Base-by-base conservation (phyloP, 768 basidiomycete genomes). In the Pilatotrama ljubarskyi region DNA sequence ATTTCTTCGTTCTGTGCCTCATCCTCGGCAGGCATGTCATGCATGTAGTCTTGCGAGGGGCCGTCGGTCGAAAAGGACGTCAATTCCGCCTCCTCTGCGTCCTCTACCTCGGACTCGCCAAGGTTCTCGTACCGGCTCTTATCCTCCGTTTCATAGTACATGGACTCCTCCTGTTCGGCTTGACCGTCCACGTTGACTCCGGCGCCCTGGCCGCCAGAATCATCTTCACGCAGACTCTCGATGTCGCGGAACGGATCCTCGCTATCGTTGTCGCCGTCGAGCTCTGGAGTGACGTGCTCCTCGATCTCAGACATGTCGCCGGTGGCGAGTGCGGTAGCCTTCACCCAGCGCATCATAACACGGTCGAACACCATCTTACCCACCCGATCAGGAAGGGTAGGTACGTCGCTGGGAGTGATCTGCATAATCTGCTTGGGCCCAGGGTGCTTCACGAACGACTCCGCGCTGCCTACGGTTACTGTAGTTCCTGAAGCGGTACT, bases 201-300 rank as follows among this genome's bases (percentile, higher is more conserved):
- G 7, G 41, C 50, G 11, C 15, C 41, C 38, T 52, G 49, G 17
- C 24, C 22, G 25, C 60, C 57, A 4, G 55, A 50, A 46, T 59
- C 53, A 37, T 62, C 89, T 55, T 90, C 88, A 35, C 82, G 77
- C 66, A 95, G 70, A 66, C 93, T 94, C 69, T 96, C 95, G 54
- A 98, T 89, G 66, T 95, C 95, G 32, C 84, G 84, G 74, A 98
- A 98, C 8, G 93, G 91, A 76, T 98, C 95, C 65, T 93, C 91
- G 62, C 90, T 91, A 42, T 81, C 78, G 41, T 81, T 78, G 75
- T 66, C 71, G 26, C 75, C 79, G 9, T 53, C 76, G 68, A 60
- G 70, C 72, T 65, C 63, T 70, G 61, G 53, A 68, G 75, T 62
- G 64, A 76, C 64, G 57, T 56, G 66, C 24, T 71, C 61, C 40